Conservation (phyloP, 305 asterid genomes). For the Solanum aculeatissimum region DNA sequence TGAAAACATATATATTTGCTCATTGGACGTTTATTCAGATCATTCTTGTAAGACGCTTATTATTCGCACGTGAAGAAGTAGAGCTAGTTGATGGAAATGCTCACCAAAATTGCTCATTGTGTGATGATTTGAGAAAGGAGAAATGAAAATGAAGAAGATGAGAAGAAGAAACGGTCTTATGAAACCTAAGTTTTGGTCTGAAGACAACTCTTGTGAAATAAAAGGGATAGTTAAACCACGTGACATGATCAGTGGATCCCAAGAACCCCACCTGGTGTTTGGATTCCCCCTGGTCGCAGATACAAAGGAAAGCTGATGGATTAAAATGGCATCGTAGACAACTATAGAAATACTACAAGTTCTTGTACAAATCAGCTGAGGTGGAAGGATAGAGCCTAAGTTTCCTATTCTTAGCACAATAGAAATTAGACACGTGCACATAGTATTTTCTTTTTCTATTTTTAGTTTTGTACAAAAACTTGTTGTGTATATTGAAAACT, state of each 20-base stretch:
- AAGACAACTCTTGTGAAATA: not conserved
- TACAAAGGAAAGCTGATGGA: not conserved
- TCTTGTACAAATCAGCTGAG: not conserved
- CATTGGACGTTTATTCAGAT: not conserved
- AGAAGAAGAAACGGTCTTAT: not conserved
- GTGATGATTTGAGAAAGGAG: not conserved
- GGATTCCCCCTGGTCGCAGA: not conserved
- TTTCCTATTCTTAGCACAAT: not conserved
- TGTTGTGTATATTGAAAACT: not conserved
- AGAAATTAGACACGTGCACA: not conserved
- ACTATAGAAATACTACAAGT: not conserved
- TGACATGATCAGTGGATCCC: not conserved
- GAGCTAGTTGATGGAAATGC: not conserved
- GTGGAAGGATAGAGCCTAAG: not conserved
- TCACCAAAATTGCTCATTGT: not conserved
- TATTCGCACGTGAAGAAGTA: not conserved
- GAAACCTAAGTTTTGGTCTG: not conserved
- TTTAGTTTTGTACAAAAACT: not conserved
- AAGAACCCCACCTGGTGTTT: not conserved
- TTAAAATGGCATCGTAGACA: not conserved
- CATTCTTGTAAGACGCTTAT: not conserved
- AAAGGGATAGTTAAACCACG: not conserved
- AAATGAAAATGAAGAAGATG: not conserved
- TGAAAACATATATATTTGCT: not conserved
- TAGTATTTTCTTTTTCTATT: not conserved